Percentiles rank a stretch among this genome's conserved stretches.
Conservation (phyloP, 306 rosid species). For the Calophaca sinica region DNA sequence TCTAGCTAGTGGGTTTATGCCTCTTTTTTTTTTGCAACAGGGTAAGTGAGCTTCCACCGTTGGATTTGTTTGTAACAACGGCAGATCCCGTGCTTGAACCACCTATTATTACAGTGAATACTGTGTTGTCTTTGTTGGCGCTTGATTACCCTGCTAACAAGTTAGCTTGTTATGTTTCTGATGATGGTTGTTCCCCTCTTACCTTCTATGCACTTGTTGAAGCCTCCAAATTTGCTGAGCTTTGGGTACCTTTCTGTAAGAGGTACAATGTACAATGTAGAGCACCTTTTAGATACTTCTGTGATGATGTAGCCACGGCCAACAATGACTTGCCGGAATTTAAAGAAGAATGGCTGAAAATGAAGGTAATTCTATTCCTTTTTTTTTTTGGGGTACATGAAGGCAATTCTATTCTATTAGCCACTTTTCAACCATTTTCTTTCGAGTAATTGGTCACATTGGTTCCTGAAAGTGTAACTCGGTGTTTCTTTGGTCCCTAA, state of each 20-base stretch:
- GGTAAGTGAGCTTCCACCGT: slow-evolving; percentile 60
- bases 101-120: slow-evolving; percentile 69
- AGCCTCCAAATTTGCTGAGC: slow-evolving; percentile 64
- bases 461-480: too few relatives aligned
- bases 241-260: slow-evolving; percentile 78
- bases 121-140: slow-evolving; percentile 71
- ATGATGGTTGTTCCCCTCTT: slow-evolving; percentile 70
- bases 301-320: background rate
- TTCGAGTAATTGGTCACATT: too few relatives aligned
- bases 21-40: slow-evolving; percentile 35
- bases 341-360: slow-evolving; percentile 44
- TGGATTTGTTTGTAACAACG: slow-evolving; percentile 82
- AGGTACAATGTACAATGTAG: slow-evolving; percentile 60
- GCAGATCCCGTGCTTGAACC: slow-evolving; percentile 75
- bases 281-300: slow-evolving; percentile 75
- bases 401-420: too few relatives aligned
- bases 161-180: slow-evolving; percentile 84
- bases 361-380: slow-evolving; percentile 48
- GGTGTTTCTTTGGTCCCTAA: too few relatives aligned
- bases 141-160: slow-evolving; percentile 76
- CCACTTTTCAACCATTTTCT: too few relatives aligned
- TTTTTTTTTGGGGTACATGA: too few relatives aligned
- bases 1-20: background rate
- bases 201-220: slow-evolving; percentile 60
- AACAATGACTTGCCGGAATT: slow-evolving; percentile 38